These are phyloP conservation scores for Rosa hybrid DNA, from an alignment of 331 rosid genomes.

Conservation along the genomic window DNA sequence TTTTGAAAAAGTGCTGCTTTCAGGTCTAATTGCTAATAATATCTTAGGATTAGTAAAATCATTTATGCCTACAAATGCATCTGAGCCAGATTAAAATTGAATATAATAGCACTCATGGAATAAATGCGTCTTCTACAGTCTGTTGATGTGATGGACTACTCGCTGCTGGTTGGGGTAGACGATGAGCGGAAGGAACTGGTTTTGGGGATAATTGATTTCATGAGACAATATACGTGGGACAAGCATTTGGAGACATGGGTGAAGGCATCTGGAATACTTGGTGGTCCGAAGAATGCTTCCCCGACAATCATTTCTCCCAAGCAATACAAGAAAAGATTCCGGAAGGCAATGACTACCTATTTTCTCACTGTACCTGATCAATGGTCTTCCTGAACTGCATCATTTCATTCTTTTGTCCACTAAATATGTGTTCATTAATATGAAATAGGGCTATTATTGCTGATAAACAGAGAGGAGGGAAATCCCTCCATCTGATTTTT, in stretches of 20 bases:
- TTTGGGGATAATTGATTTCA: constrained; percentile 89
- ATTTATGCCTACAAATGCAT: not conserved
- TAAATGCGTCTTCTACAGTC: constrained; percentile 51
- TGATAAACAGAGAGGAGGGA: constrained; percentile 27
- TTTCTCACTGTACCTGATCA: constrained; percentile 93
- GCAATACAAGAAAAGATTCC: constrained; percentile 92
- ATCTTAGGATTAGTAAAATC: not conserved
- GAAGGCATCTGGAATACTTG: constrained; percentile 89
- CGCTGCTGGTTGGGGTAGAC: constrained; percentile 93
- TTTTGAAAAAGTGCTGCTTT: not conserved
- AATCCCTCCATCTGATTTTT: constrained; percentile 23
- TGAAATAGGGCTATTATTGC: constrained; percentile 17
- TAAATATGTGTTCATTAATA: constrained; percentile 24
- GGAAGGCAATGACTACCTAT: constrained; percentile 96
- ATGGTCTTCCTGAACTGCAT: constrained; percentile 62
- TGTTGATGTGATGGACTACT: constrained; percentile 99
- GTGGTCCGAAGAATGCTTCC: constrained; percentile 83
- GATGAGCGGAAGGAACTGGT: constrained; percentile 88
- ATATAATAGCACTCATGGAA: not conserved
- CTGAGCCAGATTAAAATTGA: not conserved
- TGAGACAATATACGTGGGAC: constrained; percentile 99
- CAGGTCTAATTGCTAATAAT: not conserved
- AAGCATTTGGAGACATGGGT: constrained; percentile 99
- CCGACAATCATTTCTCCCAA: constrained; percentile 94
- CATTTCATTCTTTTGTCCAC: constrained; percentile 30